phyloP scores from a whole-genome alignment of 441 rosid species.

The Viola pubescens region DNA sequence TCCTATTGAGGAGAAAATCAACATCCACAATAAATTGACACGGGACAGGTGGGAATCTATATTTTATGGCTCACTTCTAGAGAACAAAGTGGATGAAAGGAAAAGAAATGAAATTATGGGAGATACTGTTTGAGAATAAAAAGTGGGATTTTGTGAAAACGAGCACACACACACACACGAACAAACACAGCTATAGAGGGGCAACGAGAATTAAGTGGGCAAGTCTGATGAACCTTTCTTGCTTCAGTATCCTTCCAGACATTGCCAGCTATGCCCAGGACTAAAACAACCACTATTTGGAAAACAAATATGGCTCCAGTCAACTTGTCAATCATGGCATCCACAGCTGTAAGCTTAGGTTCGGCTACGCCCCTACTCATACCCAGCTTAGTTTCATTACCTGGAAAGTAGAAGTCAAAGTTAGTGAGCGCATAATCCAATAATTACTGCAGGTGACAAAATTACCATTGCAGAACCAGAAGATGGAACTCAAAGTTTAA shows the following conservation, averaged over 20 bases:
- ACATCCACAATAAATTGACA: too few species aligned
- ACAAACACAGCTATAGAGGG: not conserved
- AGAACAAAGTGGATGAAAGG: not conserved
- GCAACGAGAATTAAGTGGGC: constrained; percentile 7
- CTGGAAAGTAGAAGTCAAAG: constrained; percentile 26
- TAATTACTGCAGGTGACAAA: not conserved
- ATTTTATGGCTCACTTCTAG: not conserved
- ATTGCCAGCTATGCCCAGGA: constrained; percentile 93
- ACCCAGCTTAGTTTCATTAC: constrained; percentile 97
- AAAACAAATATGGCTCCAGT: constrained; percentile 98
- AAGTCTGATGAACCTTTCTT: constrained; percentile 58
- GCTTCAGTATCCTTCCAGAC: constrained; percentile 99
- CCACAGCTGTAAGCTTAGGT: constrained; percentile 97
- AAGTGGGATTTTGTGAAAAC: not conserved
- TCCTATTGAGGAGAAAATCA: too few species aligned
- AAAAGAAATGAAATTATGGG: too few species aligned
- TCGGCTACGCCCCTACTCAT: constrained; percentile 97
- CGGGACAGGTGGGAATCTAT: too few species aligned
- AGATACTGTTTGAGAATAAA: too few species aligned
- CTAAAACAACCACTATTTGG: constrained; percentile 93
- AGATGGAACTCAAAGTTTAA: too few species aligned
- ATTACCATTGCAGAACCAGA: constrained; percentile 11
- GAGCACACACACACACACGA: not conserved
- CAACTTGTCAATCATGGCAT: constrained; percentile 99
- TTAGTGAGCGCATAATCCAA: constrained; percentile 5